Evolutionary conservation across 768 basidiomycete genomes (phyloP).

Genomic region (Kwoniella heveanensis): DNA sequence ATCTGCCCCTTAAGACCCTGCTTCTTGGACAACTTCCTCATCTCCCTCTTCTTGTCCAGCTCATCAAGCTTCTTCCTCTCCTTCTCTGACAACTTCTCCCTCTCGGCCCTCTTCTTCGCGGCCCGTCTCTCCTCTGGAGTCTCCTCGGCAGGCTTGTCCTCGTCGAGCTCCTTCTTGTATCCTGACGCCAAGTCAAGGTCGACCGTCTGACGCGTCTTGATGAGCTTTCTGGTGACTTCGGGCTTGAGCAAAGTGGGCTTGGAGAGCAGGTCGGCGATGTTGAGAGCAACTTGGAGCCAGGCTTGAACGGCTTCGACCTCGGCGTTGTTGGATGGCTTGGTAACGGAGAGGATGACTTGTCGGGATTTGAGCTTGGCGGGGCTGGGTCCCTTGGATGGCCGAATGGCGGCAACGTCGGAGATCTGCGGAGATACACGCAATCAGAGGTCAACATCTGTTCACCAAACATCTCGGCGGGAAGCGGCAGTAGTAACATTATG

Average conservation of each 20-base stretch:
- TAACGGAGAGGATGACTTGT: constrained; percentile 72
- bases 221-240: constrained; percentile 77
- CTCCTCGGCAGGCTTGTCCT: constrained; percentile 47
- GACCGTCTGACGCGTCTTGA: constrained; percentile 71
- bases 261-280: constrained; percentile 70
- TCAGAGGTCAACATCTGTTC: no score
- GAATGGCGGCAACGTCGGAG: constrained; percentile 79
- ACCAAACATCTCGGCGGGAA: no score
- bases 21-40: constrained; percentile 51
- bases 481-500: no score
- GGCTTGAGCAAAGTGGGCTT: constrained; percentile 65
- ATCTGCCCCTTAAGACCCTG: constrained; percentile 24
- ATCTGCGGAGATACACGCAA: no score
- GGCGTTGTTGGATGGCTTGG: constrained; percentile 61
- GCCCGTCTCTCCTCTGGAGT: constrained; percentile 49
- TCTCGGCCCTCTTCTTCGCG: constrained; percentile 52
- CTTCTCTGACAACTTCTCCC: constrained; percentile 48
- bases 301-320: constrained; percentile 62
- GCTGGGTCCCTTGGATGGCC: constrained; percentile 63
- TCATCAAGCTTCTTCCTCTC: constrained; percentile 51
- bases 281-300: constrained; percentile 70
- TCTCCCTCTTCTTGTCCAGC: constrained; percentile 53
- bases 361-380: constrained; percentile 65
- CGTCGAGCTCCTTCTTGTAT: constrained; percentile 50
- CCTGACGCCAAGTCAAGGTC: constrained; percentile 62